These are phyloP conservation scores for Thuja plicata DNA, from an alignment of 83 land plant species.

Conservation along the genomic window DNA sequence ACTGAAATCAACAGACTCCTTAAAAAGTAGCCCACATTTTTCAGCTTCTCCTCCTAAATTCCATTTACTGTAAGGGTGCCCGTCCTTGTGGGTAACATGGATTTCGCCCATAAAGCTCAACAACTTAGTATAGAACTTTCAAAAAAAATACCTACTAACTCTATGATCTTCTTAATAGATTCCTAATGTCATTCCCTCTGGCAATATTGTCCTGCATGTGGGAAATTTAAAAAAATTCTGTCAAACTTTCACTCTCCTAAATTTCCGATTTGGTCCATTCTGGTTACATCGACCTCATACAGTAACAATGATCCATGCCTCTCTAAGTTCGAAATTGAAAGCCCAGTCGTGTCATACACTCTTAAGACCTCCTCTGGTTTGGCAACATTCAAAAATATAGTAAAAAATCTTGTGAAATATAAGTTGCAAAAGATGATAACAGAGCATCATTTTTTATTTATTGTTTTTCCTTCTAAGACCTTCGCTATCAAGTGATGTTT, in stretches of 20 bases:
- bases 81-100: slow-evolving; percentile 49
- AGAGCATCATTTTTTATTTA: too few species aligned
- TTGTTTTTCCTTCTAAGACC: background rate
- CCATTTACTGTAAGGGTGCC: slow-evolving; percentile 37
- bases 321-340: slow-evolving; percentile 17
- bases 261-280: background rate
- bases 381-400: background rate
- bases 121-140: slow-evolving; percentile 39
- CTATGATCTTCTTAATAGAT: slow-evolving; percentile 21
- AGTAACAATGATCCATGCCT: slow-evolving; percentile 13
- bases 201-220: slow-evolving; percentile 23
- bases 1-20: slow-evolving; percentile 24
- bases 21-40: slow-evolving; percentile 25
- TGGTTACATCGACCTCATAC: slow-evolving; percentile 18
- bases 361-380: slow-evolving; percentile 15
- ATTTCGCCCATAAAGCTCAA: slow-evolving; percentile 41
- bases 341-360: slow-evolving; percentile 25
- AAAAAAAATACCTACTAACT: slow-evolving; percentile 39
- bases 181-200: background rate
- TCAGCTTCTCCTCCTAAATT: slow-evolving; percentile 37
- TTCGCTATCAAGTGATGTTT: slow-evolving; percentile 35
- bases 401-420: background rate
- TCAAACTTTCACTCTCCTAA: too few species aligned
- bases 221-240: slow-evolving; percentile 19
- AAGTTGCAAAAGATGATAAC: background rate